phyloP scores from a whole-genome alignment of 1,139 yeast genomes.

The Meyerozyma guilliermondii region DNA sequence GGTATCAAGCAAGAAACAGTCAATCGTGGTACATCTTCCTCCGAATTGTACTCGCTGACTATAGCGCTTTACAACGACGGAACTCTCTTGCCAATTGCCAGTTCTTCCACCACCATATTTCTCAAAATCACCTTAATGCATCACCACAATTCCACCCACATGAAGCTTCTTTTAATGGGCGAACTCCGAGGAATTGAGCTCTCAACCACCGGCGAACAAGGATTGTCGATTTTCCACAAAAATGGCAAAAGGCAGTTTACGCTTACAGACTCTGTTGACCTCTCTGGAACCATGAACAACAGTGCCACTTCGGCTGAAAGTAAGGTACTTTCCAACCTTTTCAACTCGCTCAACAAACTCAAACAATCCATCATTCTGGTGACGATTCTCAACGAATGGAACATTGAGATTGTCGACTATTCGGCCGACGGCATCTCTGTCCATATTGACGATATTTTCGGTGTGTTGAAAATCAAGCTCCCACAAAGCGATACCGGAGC shows the following conservation, averaged over 20 bases:
- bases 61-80: slow-evolving; percentile 31
- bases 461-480: slow-evolving; percentile 20
- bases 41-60: slow-evolving; percentile 21
- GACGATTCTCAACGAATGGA: slow-evolving; percentile 27
- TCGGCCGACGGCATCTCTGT: slow-evolving; percentile 27
- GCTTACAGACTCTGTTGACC: neutral
- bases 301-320: slow-evolving; percentile 1
- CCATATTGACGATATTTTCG: slow-evolving; percentile 23
- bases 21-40: slow-evolving; percentile 1
- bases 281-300: neutral
- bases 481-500: slow-evolving; percentile 11
- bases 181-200: slow-evolving; percentile 11
- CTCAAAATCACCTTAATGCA: slow-evolving; percentile 23
- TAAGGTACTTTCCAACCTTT: slow-evolving; percentile 20
- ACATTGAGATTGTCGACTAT: slow-evolving; percentile 24
- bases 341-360: slow-evolving; percentile 28
- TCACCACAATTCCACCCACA: slow-evolving; percentile 19
- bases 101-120: slow-evolving; percentile 33
- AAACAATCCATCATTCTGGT: slow-evolving; percentile 29
- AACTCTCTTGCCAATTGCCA: slow-evolving; percentile 29
- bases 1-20: neutral
- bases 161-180: slow-evolving; percentile 28
- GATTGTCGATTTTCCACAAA: neutral
- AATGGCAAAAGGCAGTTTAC: neutral
- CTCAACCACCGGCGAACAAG: neutral